Base-by-base conservation (phyloP, 179 eudicot genomes). In the Spinacia oleracea region DNA sequence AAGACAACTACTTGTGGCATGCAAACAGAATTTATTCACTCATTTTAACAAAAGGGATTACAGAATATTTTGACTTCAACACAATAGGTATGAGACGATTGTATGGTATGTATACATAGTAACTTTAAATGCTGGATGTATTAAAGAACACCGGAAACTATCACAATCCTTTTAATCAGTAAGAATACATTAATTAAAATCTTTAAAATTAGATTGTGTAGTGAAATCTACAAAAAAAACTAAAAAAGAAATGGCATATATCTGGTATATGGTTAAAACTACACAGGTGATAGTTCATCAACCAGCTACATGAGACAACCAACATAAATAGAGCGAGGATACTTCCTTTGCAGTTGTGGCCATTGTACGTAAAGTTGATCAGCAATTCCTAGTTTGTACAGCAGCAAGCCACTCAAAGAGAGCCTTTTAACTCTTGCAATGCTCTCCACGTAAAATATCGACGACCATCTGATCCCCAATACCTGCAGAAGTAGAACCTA, bases 281-380 rank as follows among this genome's bases (percentile, higher is more conserved):
- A 74, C 18, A 23, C 29, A 65, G 23, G n/a, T 46, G 12, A 15
- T 27, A 43, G 46, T 45, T 21, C 60, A 73, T 70, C 35, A 77
- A 73, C 56, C 10, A 21, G 21, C 82, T 88, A 94, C 98, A 94
- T 93, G 32, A 93, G 93, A 74, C 94, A 80, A 60, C 97, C 98
- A 64, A 94, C 97, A 77, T 89, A 91, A 46, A 88, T 79, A 72
- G 98, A 90, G 80, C 90, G 83, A 43, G 92, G 93, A 83, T 91
- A 90, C 77, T 88, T 83, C 81, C 68, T 86, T 81, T 91, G 86
- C 72, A 95, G 89, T 76, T 93, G 97, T 35, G 97, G 98, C 98
- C 98, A 94, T 83, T 94, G 98, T 56, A 93, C 95, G 75, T 89
- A 93, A 10, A 95, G 67, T 75, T 90, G 95, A 89, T 94, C 97